Conservation (phyloP, 164 flowering plant genomes). For the Berberis vulgaris region DNA sequence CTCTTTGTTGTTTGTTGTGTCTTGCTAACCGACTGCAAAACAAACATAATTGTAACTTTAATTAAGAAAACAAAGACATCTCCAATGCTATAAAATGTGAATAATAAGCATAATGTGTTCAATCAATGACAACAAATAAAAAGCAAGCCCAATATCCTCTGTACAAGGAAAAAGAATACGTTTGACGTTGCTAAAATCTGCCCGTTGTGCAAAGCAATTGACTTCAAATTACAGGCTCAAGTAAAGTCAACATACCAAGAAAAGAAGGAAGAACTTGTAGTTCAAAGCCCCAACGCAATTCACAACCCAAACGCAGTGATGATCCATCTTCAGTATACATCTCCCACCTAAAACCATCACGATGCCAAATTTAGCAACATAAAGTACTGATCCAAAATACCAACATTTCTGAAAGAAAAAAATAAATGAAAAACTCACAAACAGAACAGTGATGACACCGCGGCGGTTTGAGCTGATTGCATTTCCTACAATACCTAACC, state of each 20-base stretch:
- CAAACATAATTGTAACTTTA: too few relatives aligned
- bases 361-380: not conserved
- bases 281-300: conserved; percentile 97
- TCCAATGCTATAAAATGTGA: too few relatives aligned
- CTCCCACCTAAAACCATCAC: conserved; percentile 70
- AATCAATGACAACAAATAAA: too few relatives aligned
- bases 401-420: not conserved
- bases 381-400: not conserved
- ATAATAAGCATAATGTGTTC: too few relatives aligned
- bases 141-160: too few relatives aligned
- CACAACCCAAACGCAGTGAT: conserved; percentile 99
- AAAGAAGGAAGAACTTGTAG: conserved; percentile 93
- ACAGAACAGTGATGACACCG: conserved; percentile 99
- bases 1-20: too few relatives aligned
- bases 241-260: conserved; percentile 58
- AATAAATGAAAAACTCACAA: conserved; percentile 45
- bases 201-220: not conserved
- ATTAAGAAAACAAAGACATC: too few relatives aligned
- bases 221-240: not conserved
- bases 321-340: conserved; percentile 97
- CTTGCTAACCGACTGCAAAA: too few relatives aligned
- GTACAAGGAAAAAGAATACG: too few relatives aligned
- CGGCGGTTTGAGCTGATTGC: conserved; percentile 91
- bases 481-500: conserved; percentile 75
- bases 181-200: too few relatives aligned